Base-by-base conservation (phyloP, 768 basidiomycete species). In the Psilocybe tampanensis region DNA sequence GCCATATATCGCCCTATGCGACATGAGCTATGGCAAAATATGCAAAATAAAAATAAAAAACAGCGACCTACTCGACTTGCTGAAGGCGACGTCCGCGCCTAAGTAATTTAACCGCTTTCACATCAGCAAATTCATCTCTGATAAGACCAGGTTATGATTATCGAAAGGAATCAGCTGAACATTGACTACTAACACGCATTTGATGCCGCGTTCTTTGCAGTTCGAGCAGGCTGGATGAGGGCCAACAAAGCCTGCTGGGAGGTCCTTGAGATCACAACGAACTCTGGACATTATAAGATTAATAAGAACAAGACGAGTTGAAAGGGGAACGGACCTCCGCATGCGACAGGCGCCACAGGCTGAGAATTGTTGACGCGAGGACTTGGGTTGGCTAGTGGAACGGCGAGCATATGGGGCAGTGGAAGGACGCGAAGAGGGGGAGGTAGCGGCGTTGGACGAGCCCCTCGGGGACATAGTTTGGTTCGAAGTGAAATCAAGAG, bases 291-390 rank as follows among this genome's bases (percentile, higher is more conserved):
- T 47, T 56, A 50, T 39, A 56, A 55, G 34, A 57, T 51, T 58
- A 26, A 42, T 44, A 21, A 21, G 22, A 52, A 23, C 0, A 19
- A 43, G 44, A 53, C 36, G 52, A 54, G 45, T 66, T 44, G 52
- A 64, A 54, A 47, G 45, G 34, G 47, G 55, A 19, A 61, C 73
- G 36, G 51, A 89, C 88, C 95, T 84, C 69, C 95, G 75, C 86
- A 92, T 92, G 58, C 93, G 86, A 72, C 95, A 97, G 26, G 93
- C 92, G 55, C 93, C 93, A 69, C 95, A 96, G 8, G 94, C 94
- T n/a, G 90, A 91, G 73, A 92, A 93, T 64, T 96, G 92, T 64
- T 90, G 88, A 59, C 90, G 76, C 2, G 86, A 81, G 24, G 90
- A 90, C 69, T 92, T 92, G 54, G 89, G 84, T 55, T 86, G 83